Conservation (phyloP, 805 yeast genomes). For the Candida ipomoeae region DNA sequence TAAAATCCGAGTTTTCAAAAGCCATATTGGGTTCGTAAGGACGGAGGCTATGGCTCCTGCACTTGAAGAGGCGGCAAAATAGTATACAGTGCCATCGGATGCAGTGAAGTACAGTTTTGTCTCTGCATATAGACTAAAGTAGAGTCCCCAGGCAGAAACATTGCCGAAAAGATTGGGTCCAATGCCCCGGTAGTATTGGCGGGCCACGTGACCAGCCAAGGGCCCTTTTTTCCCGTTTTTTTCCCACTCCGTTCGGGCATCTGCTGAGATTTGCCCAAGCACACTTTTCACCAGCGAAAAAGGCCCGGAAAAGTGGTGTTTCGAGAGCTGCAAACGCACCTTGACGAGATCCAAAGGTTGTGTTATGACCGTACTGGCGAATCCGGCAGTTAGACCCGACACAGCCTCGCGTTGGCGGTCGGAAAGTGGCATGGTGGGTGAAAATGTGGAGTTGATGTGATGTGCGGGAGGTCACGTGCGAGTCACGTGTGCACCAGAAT, state of each 20-base stretch:
- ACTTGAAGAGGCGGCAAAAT: slow-evolving; percentile 32
- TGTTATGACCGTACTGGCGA: slow-evolving; percentile 68
- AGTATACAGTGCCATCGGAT: slow-evolving; percentile 22
- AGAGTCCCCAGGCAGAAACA: slow-evolving; percentile 83
- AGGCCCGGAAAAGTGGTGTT: slow-evolving; percentile 11
- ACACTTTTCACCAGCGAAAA: slow-evolving; percentile 21
- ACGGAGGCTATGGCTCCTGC: slow-evolving; percentile 78
- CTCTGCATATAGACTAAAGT: slow-evolving; percentile 71
- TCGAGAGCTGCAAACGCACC: slow-evolving; percentile 68
- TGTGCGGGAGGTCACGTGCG: not conserved
- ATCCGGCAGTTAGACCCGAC: slow-evolving; percentile 80
- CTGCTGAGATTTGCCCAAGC: slow-evolving; percentile 17
- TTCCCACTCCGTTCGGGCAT: slow-evolving; percentile 16
- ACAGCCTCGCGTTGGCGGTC: slow-evolving; percentile 49
- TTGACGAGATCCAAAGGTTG: slow-evolving; percentile 91
- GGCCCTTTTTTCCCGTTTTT: slow-evolving; percentile 3
- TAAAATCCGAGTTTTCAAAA: slow-evolving; percentile 82
- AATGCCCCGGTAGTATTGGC: slow-evolving; percentile 63
- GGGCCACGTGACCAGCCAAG: slow-evolving; percentile 1
- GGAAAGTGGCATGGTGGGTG: slow-evolving; percentile 1
- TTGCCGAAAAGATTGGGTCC: slow-evolving; percentile 80
- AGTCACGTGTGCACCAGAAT: not conserved
- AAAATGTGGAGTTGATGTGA: not conserved
- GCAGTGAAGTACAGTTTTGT: slow-evolving; percentile 36
- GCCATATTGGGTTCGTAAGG: slow-evolving; percentile 93